These are phyloP conservation scores for Tympanopsis confertula DNA, from an alignment of 2,329 filamentous ascomycete genomes.

Conservation along the genomic window DNA sequence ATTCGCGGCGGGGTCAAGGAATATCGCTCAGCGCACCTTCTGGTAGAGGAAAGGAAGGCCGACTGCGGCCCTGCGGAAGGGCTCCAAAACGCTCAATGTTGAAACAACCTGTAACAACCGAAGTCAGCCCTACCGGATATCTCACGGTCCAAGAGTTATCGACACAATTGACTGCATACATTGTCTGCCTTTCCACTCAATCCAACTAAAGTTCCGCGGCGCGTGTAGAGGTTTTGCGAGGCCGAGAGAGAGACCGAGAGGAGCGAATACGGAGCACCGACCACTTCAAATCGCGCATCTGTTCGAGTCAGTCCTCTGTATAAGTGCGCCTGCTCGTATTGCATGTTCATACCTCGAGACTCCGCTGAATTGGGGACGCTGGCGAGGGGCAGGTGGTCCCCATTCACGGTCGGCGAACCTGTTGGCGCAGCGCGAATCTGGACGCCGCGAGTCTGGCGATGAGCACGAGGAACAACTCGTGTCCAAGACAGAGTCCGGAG, in stretches of 20 bases:
- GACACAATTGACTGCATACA: conserved; percentile 32
- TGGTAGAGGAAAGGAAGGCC: conserved; percentile 95
- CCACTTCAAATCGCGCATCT: conserved; percentile 92
- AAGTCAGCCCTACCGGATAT: not conserved
- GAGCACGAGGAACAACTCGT: not conserved
- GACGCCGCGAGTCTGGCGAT: not conserved
- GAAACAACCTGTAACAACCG: conserved; percentile 60
- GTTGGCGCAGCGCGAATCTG: not conserved
- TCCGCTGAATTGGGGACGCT: not conserved
- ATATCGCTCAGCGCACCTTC: conserved; percentile 23
- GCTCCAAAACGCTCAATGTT: conserved; percentile 75
- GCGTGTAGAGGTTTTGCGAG: conserved; percentile 85
- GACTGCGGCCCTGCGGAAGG: conserved; percentile 65
- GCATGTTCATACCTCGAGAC: not conserved
- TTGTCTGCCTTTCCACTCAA: conserved; percentile 85
- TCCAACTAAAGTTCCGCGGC: conserved; percentile 80
- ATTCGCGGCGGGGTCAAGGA: conserved; percentile 1
- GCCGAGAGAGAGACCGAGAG: conserved; percentile 87
- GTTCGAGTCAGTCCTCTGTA: conserved; percentile 1
- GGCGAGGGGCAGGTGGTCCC: not conserved
- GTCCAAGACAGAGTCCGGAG: not conserved
- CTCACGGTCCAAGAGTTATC: not conserved
- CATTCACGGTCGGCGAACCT: not conserved
- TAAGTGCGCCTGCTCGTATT: too few relatives aligned
- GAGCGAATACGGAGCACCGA: conserved; percentile 84